Base-by-base conservation (phyloP, 1,139 yeast species). In the Geotrichum aggregatum region DNA sequence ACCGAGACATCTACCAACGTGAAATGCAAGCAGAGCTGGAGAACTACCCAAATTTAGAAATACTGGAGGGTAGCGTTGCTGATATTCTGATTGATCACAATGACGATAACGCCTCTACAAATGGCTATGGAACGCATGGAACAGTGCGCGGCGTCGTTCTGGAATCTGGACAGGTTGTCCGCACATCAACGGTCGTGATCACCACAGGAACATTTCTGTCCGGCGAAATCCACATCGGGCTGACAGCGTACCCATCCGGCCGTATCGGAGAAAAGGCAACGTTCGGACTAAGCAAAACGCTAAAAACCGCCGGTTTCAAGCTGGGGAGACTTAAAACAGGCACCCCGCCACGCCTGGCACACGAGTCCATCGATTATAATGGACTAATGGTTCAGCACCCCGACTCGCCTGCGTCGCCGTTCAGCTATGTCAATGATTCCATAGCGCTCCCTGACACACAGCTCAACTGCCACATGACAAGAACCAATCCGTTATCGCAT, bases 121-220 rank as follows among this genome's bases (percentile, higher is more conserved):
- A n/a, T n/a, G n/a, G n/a, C n/a, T n/a, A n/a, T n/a, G n/a, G n/a
- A n/a, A 28, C 44, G n/a, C 51, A 41, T n/a, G 60, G 55, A 1
- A 35, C 48, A 1, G 79, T 89, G 0, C 72, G 69, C 49, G 98
- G 98, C 13, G 84, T 87, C 0, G 73, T 91, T 0, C 69, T 89
- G 44, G 84, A 78, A 10, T 79, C 82, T 59, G 96, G 95, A 0
- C 65, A 73, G 7, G 65, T 87, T 0, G 60, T 89, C 8, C 73
- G 71, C 34, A 79, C 94, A 44, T 71, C 77, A 0, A 79, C 78
- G 55, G 91, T 92, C 3, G 91, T 94, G 13, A 82, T 94, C 14
- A 89, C 98, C 0, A 94, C 98, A 0, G 99, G 99, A 0, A 94
- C 99, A 0, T 94, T 94, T 63, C 75, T 94, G 26, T 85, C 95